Evolutionary conservation across 2,329 filamentous ascomycete species (phyloP), one percentile per base, ranked within the genome.

Genomic region (Bipolaris oryzae): DNA sequence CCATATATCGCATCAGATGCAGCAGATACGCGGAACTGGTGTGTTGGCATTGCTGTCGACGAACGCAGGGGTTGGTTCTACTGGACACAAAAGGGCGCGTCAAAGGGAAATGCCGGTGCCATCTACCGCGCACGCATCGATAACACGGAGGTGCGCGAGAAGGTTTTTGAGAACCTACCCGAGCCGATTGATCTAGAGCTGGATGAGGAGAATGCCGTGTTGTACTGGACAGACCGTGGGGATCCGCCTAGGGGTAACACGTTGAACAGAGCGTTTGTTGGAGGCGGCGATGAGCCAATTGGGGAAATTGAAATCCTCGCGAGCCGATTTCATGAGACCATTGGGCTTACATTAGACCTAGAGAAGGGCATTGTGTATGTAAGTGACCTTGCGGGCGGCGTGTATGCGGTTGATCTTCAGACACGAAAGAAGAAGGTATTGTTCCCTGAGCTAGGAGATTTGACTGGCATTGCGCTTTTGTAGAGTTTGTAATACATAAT

Each of bases 141-240:
- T 7, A 18, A 44, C 7, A 9, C 42, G 15, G 25, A 18, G 7
- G 25, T 44, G 25, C 23, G 25, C 4, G 23, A 44, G n/a, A 44
- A 31, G 42, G 9, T 44, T 18, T 33, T 44, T 7, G 42, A 44
- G 2, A 20, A 18, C 13, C 25, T 44, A 5, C 42, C 42, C 20
- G 42, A 44, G 25, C 42, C 42, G n/a, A 33, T 44, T 20, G 42
- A 44, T 2, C 42, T 44, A 4, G 42, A 44, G 9, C 3, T 44
- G 2, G 42, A 44, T 28, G 42, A 31, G n/a, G 25, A 44, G 25
- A 44, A 44, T 5, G 42, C 42, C 6, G 42, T 44, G 16, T 13
- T 44, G 11, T 44, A 44, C 25, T 44, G 42, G 42, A 44, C 42
- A 16, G 42, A 44, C n/a, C 42, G 42, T 44, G 42, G 42, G 13